Evolutionary conservation across 2,329 filamentous ascomycete species (phyloP), one percentile per base, ranked within the genome.

Genomic region (Bipolaris zeicola): DNA sequence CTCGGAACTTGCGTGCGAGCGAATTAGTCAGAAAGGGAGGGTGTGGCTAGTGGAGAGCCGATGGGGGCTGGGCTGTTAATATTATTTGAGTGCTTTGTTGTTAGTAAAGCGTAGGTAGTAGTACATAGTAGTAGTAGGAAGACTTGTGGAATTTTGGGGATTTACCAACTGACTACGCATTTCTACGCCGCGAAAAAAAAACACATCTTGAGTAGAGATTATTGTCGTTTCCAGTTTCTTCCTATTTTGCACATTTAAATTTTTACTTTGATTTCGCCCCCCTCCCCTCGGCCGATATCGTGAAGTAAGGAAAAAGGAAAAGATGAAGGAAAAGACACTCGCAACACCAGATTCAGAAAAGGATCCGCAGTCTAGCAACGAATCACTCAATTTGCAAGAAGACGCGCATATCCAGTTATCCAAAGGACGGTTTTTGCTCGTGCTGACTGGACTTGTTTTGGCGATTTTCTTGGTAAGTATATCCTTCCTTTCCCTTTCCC

Each of bases 391-490:
- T 3, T 18, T 41, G 5, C 10, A 50, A 18, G 45, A 54, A n/a
- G 22, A 44, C 7, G 37, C 38, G n/a, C 31, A 42, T 22, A 54
- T 54, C 4, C 37, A 50, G 38, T 26, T 54, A 14, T 43, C 45
- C 2, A 50, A 22, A n/a, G 24, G 34, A 10, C 45, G 31, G 5
- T 54, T 54, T 10, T 1, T 54, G 10, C 37, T 54, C 5, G 52
- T 54, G 5, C 52, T 54, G 1, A 16, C 38, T 5, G 52, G 52
- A 1, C 45, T 54, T 7, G 38, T 54, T 11, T 34, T 54, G 14
- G 52, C 52, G 8, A 54, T 54, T n/a, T 54, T 54, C 16, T 31
- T 54, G 0, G 45, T 54, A 44, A 54, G 52, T 42, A 31, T 2
- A 14, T 4, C 28, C 11, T n/a, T 10, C 28, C 11, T n/a, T 10